Evolutionary conservation across 345 rosid species (phyloP).

Genomic region (Geranium brycei): DNA sequence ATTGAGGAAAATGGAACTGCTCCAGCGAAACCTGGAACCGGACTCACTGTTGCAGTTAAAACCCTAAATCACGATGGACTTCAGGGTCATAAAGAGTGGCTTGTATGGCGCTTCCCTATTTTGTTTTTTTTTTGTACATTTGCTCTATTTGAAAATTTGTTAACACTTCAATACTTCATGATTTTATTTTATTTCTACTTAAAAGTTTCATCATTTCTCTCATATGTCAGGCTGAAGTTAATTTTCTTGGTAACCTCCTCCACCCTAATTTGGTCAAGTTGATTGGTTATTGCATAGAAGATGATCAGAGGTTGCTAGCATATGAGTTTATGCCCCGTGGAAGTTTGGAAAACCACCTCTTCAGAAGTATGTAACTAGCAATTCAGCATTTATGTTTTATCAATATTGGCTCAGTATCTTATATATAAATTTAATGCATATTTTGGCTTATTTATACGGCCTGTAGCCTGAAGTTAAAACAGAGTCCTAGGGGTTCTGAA

Average conservation of each 20-base stretch:
- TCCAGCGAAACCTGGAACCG: slow-evolving; percentile 36
- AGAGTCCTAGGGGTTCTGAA: too few species aligned
- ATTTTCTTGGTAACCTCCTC: slow-evolving; percentile 26
- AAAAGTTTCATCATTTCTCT: background rate
- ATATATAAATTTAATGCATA: too few species aligned
- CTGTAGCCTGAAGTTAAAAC: too few species aligned
- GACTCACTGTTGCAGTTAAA: slow-evolving; percentile 35
- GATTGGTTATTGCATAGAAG: slow-evolving; percentile 36
- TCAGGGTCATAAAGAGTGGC: slow-evolving; percentile 40
- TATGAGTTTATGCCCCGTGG: slow-evolving; percentile 38
- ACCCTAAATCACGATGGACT: slow-evolving; percentile 37
- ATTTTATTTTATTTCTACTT: background rate
- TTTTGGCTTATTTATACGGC: too few species aligned
- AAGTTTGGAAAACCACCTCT: slow-evolving; percentile 33
- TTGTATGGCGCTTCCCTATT: slow-evolving; percentile 13
- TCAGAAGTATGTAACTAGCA: slow-evolving; percentile 20
- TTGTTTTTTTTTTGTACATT: background rate
- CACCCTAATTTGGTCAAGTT: slow-evolving; percentile 33
- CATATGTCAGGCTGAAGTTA: slow-evolving; percentile 26
- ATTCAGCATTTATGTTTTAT: background rate
- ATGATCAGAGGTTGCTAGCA: slow-evolving; percentile 31
- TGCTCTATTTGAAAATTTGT: too few species aligned
- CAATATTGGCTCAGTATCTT: background rate
- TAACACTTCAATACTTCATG: background rate
- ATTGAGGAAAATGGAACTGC: slow-evolving; percentile 41